phyloP scores from a whole-genome alignment of 805 yeast species.

The Barnettozyma pratensis region DNA sequence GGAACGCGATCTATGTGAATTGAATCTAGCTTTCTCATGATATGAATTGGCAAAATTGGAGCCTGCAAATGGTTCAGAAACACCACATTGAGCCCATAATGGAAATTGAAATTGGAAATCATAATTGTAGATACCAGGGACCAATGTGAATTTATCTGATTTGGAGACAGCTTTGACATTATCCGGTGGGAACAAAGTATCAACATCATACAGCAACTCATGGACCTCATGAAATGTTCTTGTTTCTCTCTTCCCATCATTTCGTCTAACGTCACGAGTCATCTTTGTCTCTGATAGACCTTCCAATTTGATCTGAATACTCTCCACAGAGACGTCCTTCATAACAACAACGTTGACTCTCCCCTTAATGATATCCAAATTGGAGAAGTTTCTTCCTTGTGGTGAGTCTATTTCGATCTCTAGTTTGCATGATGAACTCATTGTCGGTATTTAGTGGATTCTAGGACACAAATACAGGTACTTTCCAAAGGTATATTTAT shows the following conservation, averaged over 20 bases:
- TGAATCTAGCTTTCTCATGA: too few relatives aligned
- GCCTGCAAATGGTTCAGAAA: too few relatives aligned
- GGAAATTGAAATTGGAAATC: conserved; percentile 31
- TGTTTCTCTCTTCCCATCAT: conserved; percentile 4
- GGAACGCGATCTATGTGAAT: too few relatives aligned
- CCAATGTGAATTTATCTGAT: conserved; percentile 26
- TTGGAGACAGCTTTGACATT: conserved; percentile 40
- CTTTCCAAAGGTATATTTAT: too few relatives aligned
- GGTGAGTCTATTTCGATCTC: too few relatives aligned
- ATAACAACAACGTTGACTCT: conserved; percentile 9
- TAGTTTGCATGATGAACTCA: too few relatives aligned
- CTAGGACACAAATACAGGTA: too few relatives aligned
- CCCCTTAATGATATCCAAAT: conserved; percentile 14
- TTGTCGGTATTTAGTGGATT: too few relatives aligned
- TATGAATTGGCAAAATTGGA: too few relatives aligned
- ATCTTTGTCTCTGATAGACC: conserved; percentile 34
- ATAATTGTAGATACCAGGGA: conserved; percentile 44
- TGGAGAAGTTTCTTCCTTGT: conserved; percentile 2
- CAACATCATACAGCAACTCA: conserved; percentile 43
- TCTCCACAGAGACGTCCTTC: conserved; percentile 34
- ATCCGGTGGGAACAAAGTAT: conserved; percentile 46
- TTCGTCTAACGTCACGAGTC: conserved; percentile 1
- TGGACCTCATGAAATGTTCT: conserved; percentile 24
- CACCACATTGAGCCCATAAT: not conserved
- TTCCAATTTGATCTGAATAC: conserved; percentile 46